Evolutionary conservation across 805 yeast species (phyloP), one percentile per base, ranked within the genome.

Genomic region (Teunomyces barrocoloradensis): DNA sequence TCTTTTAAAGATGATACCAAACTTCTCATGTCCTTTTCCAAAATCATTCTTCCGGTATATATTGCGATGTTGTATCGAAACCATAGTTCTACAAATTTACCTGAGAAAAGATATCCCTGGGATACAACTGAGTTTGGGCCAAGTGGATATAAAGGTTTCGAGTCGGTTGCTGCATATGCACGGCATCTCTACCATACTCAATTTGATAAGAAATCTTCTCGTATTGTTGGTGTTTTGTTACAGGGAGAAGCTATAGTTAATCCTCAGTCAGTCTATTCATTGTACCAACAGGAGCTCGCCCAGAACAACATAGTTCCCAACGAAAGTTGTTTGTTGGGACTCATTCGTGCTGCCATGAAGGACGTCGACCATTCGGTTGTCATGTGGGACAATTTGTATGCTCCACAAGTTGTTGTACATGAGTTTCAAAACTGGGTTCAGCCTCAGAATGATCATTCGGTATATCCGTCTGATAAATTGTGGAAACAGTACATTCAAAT

Each of bases 401-500:
- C 90, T 0, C 69, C 84, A 1, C 88, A 84, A 53, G 69, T 81
- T 21, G 82, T 87, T 0, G 70, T 82, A 2, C 74, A 69, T 33
- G 87, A 84, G 58, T 79, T 84, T 61, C 50, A 54, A 37, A 42
- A 20, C 20, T 29, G 37, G 10, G 20, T 28, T 18, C 40, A 20
- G 6, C 29, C 25, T 3, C 25, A 42, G 18, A 35, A 38, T 3
- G 47, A 51, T 3, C 45, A 30, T 9, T 42, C 45, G 18, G 42
- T 80, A 0, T 64, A 61, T 32, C 86, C 87, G 0, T 64, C 72
- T 4, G 73, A 74, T 38, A 59, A 60, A 18, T 60, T 84, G 27
- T 76, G 89, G 75, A 68, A 67, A 17, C 55, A 62, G n/a, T 85
- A 85, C 53, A 77, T 85, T 15, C 57, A 66, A 11, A 64, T 82